Base-by-base conservation (phyloP, 148 eudicot genomes). In the Beta vulgaris region DNA sequence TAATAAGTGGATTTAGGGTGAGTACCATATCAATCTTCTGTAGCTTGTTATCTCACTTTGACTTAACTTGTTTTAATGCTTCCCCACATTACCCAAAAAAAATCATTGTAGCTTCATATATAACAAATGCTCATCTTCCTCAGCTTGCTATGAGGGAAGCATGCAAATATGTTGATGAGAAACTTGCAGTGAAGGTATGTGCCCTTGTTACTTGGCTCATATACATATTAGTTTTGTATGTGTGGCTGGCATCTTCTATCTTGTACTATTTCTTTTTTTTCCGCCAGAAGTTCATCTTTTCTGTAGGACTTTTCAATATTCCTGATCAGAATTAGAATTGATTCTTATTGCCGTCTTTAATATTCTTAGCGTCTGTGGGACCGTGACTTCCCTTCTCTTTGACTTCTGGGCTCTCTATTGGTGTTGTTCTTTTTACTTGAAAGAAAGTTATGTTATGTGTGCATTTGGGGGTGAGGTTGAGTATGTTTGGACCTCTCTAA, bases 91-190 rank as follows among this genome's bases (percentile, higher is more conserved):
- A n/a, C n/a, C n/a, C n/a, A n/a, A n/a, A n/a, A n/a, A n/a, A n/a
- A n/a, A n/a, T n/a, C n/a, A n/a, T n/a, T n/a, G n/a, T n/a, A n/a
- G n/a, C n/a, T n/a, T n/a, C n/a, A n/a, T n/a, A n/a, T n/a, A n/a
- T n/a, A n/a, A n/a, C n/a, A n/a, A n/a, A n/a, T n/a, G n/a, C 40
- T 81, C 61, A 65, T 36, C 59, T 72, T 49, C 43, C 77, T 43
- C 93, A 96, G 99, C 98, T 96, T 82, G 97, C 98, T n/a, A 96
- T 96, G 99, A 85, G 98, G 82, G 99, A 96, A 85, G 98, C 99
- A 65, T 92, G 97, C 89, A 96, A 96, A 81, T 96, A 96, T 76
- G 84, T 96, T 76, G 97, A 96, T n/a, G 98, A 96, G 74, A 96
- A 96, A 68, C 75, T 96, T 82, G 84, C 97, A 21, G 91, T 91